Evolutionary conservation across 805 yeast species (phyloP), one percentile per base, ranked within the genome.

Genomic region (Danielozyma ontarioensis): DNA sequence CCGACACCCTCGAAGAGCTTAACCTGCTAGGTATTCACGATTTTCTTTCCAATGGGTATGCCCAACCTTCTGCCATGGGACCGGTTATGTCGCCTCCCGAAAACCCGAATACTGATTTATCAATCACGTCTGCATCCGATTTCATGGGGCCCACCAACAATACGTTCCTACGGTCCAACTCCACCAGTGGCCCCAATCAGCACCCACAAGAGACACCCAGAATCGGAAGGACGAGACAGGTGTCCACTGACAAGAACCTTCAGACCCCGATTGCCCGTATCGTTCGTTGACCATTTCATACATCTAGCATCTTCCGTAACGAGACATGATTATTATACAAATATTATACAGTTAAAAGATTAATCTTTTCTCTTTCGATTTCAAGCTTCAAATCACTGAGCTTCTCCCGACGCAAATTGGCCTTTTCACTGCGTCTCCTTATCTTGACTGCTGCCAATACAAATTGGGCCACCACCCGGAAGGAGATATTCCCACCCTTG

Each of bases 151-250:
- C 49, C 22, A 49, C 53, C 4, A 53, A 53, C 35, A 50, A 50
- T 33, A 53, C 60, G 2, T 57, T 57, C 33, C 29, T 47, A 25
- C 33, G 45, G 25, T 31, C 39, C 14, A 34, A 35, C 32, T 19
- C 37, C 32, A 25, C 45, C 13, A 28, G 33, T 19, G 31, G 29
- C 3, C 35, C 36, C 5, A 35, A 27, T 29, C 34, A 40, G 19
- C 42, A 57, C 14, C 70, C n/a, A n/a, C n/a, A n/a, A n/a, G n/a
- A 64, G 37, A 66, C 72, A 7, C 72, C 72, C 1, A 36, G 68
- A 25, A 39, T 62, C 2, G 62, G 57, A 3, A 48, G 68, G 40
- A 53, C 64, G 4, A 47, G 72, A 24, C 70, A 64, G 40, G 45
- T 58, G 1, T 59, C 68, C 1, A 54, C 53, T 15, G 72, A 66